Evolutionary conservation across 495 filamentous ascomycete genomes (phyloP).

Genomic region (Glarea lozoyensis): DNA sequence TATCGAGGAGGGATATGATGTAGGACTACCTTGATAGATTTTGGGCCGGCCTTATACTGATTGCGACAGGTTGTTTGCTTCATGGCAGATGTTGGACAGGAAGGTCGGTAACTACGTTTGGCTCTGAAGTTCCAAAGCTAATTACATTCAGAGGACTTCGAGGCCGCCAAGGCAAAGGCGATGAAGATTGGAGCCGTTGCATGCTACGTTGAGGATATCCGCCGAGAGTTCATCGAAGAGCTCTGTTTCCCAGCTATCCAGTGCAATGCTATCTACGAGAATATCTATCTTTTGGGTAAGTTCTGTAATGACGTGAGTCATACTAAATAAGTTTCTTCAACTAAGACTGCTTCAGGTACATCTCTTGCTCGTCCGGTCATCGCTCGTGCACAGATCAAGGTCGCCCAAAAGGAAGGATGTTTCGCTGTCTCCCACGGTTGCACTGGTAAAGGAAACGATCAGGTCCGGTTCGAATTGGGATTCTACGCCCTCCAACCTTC

Average conservation of each 20-base stretch:
- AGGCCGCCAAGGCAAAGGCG: slow-evolving; percentile 56
- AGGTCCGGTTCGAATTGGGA: slow-evolving; percentile 77
- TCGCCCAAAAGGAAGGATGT: slow-evolving; percentile 61
- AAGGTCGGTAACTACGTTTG: slow-evolving; percentile 25
- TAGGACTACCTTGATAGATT: no score
- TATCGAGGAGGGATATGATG: not conserved
- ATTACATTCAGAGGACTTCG: slow-evolving; percentile 45
- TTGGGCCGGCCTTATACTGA: not conserved
- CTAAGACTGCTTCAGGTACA: slow-evolving; percentile 38
- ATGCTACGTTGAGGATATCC: slow-evolving; percentile 58
- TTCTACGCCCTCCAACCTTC: slow-evolving; percentile 62
- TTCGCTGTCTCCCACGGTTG: slow-evolving; percentile 67
- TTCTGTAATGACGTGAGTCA: not conserved
- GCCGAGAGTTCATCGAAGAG: slow-evolving; percentile 73
- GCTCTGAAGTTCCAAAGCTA: slow-evolving; percentile 11
- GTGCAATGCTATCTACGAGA: slow-evolving; percentile 85
- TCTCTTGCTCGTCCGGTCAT: slow-evolving; percentile 83
- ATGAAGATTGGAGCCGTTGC: slow-evolving; percentile 58
- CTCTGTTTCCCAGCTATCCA: slow-evolving; percentile 82
- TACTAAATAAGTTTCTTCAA: not conserved
- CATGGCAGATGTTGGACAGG: slow-evolving; percentile 57
- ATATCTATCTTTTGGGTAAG: slow-evolving; percentile 64
- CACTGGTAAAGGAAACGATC: slow-evolving; percentile 83
- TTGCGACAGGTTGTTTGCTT: slow-evolving; percentile 26
- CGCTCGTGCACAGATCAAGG: slow-evolving; percentile 68